Evolutionary conservation across 2,329 filamentous ascomycete genomes (phyloP), one percentile per base, ranked within the genome.

Genomic region (Hawksworthiomyces lignivorus): DNA sequence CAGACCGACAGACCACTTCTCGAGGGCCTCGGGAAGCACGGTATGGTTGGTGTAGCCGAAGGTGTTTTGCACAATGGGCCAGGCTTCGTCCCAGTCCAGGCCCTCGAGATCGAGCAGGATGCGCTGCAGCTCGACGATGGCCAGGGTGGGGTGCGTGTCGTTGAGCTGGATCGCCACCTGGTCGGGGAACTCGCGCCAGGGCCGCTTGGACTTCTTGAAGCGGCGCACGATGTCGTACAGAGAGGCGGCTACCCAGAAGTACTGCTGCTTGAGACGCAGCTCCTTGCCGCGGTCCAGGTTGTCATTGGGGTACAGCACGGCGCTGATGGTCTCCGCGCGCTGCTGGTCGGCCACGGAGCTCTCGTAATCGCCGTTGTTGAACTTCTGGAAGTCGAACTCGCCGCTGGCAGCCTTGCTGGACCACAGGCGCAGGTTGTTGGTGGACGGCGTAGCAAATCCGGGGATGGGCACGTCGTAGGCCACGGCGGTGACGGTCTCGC

Each of bases 21-120:
- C 92, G 35, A 97, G 69, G 20, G 92, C 92, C 64, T 98, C 92
- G 1, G 92, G 90, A 38, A 98, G 80, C 41, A 98, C 92, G 0
- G 92, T 98, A 66, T 98, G 92, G 66, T 98, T 98, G 50, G 92
- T 97, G 69, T 98, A 98, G 50, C 90, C 87, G 57, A 98, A 98
- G 27, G 75, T 87, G 45, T 71, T 69, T 20, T 73, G 77, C 22
- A 88, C 84, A 52, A 88, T 92, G 39, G 69, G 72, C 92, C 92
- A 98, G 2, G 89, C 89, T 52, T 84, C 77, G 52, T 95, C 84
- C 92, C 92, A 98, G 18, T 90, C 84, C 6, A 98, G 76, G 5
- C 87, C 87, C 65, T 98, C 92, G 7, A 83, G 65, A 57, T 98
- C 92, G 45, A 94, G 64, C 46, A 98, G 69, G 54, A 98, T 95